These are phyloP conservation scores for Eragrostis tef DNA, from an alignment of 202 grass and related monocot species.

Conservation along the genomic window DNA sequence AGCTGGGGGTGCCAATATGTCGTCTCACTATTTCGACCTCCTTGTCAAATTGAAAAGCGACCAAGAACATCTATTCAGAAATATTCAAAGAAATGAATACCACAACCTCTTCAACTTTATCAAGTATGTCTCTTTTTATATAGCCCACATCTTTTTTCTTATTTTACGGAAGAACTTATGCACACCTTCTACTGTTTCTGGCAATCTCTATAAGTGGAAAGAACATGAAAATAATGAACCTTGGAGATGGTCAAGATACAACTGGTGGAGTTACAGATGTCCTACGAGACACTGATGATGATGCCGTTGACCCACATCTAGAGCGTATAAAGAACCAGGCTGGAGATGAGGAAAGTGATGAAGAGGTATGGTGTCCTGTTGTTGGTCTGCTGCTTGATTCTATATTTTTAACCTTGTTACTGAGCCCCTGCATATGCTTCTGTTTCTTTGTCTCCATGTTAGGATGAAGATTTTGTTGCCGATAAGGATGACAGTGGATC, in stretches of 20 bases:
- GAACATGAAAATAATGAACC: conserved; percentile 90
- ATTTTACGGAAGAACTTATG: conserved; percentile 24
- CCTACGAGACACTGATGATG: conserved; percentile 71
- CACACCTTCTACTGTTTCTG: conserved; percentile 34
- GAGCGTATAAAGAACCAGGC: conserved; percentile 77
- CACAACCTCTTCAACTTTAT: conserved; percentile 96
- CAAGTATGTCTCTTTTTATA: conserved; percentile 60
- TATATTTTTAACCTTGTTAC: conserved; percentile 45
- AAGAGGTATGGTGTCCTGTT: conserved; percentile 69
- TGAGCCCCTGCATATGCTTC: conserved; percentile 20
- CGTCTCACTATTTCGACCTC: conserved; percentile 97
- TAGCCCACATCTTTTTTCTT: conserved; percentile 23
- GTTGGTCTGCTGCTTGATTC: conserved; percentile 33
- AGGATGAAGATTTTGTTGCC: conserved; percentile 99
- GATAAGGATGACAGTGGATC: conserved; percentile 95
- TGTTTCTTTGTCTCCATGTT: conserved; percentile 36
- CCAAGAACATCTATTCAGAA: conserved; percentile 98
- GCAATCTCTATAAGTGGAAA: conserved; percentile 64
- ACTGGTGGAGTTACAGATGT: conserved; percentile 74
- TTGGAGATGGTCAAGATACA: conserved; percentile 76
- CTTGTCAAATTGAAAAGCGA: conserved; percentile 93
- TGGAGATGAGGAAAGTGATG: conserved; percentile 90
- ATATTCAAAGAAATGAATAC: conserved; percentile 98
- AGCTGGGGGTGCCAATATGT: conserved; percentile 78
- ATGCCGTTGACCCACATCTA: conserved; percentile 85